Evolutionary conservation across 768 basidiomycete genomes (phyloP).

Genomic region (Asterophora lycoperdoides): DNA sequence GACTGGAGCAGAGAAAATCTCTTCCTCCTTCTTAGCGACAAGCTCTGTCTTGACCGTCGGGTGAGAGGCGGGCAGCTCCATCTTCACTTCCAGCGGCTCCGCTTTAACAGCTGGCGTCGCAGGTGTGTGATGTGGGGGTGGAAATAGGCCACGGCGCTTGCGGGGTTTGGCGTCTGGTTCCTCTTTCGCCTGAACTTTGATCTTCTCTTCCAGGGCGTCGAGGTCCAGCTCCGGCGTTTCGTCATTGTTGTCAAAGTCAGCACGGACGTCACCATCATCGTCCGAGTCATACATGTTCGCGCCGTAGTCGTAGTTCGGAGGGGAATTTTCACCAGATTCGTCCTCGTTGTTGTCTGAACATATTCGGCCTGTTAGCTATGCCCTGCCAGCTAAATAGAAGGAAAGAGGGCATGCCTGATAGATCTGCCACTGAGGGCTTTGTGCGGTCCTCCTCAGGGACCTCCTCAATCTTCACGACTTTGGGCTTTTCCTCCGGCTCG

Average conservation of each 20-base stretch:
- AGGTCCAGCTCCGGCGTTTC: not conserved
- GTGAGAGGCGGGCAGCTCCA: not conserved
- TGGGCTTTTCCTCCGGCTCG: not conserved
- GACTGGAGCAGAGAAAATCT: not conserved
- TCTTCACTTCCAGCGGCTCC: not conserved
- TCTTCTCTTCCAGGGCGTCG: constrained; percentile 1
- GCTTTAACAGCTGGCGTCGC: not conserved
- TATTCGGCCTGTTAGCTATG: not conserved
- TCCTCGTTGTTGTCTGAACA: not conserved
- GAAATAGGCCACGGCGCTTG: too few relatives aligned
- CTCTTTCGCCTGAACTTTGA: not conserved
- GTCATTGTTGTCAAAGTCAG: constrained; percentile 1
- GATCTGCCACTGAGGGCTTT: not conserved
- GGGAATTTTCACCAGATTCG: not conserved
- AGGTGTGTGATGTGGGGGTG: too few relatives aligned
- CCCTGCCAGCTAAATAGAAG: not conserved
- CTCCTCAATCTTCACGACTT: constrained; percentile 2
- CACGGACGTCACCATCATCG: not conserved
- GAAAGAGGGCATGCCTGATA: not conserved
- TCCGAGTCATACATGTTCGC: not conserved
- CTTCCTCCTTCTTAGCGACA: not conserved
- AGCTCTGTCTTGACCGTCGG: not conserved
- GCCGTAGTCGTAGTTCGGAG: not conserved
- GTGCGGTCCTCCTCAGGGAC: not conserved
- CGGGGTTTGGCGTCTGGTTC: too few relatives aligned